Conservation (phyloP, 306 rosid species). For the Prosopis cineraria region DNA sequence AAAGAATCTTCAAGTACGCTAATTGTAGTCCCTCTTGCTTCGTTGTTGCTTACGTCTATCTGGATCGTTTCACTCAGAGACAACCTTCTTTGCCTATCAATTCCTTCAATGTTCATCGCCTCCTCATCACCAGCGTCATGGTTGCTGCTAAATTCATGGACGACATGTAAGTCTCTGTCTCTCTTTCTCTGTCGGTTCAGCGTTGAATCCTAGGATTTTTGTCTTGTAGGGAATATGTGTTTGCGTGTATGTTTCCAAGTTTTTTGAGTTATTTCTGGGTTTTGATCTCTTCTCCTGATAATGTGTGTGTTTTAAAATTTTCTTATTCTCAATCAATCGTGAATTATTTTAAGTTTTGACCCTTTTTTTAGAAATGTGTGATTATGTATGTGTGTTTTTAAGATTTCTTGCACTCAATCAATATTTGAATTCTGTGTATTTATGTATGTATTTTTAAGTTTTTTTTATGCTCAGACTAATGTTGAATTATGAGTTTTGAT, state of each 20-base stretch:
- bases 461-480: not conserved
- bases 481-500: not conserved
- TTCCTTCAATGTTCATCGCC: slow-evolving; percentile 83
- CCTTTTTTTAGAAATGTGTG: not conserved
- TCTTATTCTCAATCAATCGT: not conserved
- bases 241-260: not conserved
- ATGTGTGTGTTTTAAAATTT: not conserved
- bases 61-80: slow-evolving; percentile 83
- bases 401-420: not conserved
- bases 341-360: not conserved
- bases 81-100: slow-evolving; percentile 82
- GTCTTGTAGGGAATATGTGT: not conserved
- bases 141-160: slow-evolving; percentile 98
- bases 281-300: no score
- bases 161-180: slow-evolving; percentile 64
- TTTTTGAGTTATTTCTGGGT: no score
- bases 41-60: slow-evolving; percentile 87
- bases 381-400: not conserved
- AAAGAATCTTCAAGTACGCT: slow-evolving; percentile 92
- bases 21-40: slow-evolving; percentile 90
- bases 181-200: not conserved
- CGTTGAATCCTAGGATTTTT: not conserved
- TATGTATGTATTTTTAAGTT: not conserved
- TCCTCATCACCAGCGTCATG: slow-evolving; percentile 91
- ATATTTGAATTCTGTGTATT: not conserved